Percentiles rank a stretch among this genome's conserved stretches.
These are phyloP conservation scores for Wickerhamomyces sp. DNA, from an alignment of 1,139 yeast genomes.

Conservation along the genomic window DNA sequence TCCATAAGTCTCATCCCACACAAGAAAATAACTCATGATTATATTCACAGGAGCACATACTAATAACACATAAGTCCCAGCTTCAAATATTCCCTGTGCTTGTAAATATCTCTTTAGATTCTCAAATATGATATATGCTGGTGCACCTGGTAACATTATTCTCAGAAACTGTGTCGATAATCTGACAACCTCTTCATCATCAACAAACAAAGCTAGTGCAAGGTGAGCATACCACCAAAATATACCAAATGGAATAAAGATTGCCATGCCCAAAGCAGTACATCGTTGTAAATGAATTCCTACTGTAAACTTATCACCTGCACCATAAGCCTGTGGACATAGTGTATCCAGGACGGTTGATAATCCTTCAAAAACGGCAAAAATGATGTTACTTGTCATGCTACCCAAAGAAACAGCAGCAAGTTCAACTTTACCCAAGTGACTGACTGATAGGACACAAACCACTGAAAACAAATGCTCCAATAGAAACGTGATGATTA, in stretches of 20 bases:
- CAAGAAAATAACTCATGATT: constrained; percentile 65
- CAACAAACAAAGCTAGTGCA: constrained; percentile 47
- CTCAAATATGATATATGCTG: constrained; percentile 81
- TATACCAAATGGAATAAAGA: constrained; percentile 57
- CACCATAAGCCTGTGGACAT: constrained; percentile 81
- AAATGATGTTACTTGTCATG: constrained; percentile 82
- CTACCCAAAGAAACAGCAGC: constrained; percentile 84
- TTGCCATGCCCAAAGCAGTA: constrained; percentile 46
- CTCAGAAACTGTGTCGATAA: constrained; percentile 64
- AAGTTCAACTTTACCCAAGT: constrained; percentile 62
- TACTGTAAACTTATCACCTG: constrained; percentile 56
- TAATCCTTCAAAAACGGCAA: constrained; percentile 82
- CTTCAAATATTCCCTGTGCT: constrained; percentile 90
- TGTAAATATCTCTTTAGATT: constrained; percentile 78
- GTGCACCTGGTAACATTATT: constrained; percentile 69
- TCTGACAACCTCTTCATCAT: constrained; percentile 53
- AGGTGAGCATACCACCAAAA: constrained; percentile 64
- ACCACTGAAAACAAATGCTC: constrained; percentile 73
- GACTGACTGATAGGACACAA: constrained; percentile 68
- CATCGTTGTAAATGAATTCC: constrained; percentile 64
- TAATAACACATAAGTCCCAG: constrained; percentile 74
- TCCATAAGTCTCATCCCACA: constrained; percentile 63
- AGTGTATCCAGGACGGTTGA: constrained; percentile 85
- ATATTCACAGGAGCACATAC: constrained; percentile 80
- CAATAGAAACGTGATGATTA: constrained; percentile 60